These are phyloP conservation scores for Skeletonema menzelii DNA, from an alignment of 108 stramenopile species.

Conservation along the genomic window DNA sequence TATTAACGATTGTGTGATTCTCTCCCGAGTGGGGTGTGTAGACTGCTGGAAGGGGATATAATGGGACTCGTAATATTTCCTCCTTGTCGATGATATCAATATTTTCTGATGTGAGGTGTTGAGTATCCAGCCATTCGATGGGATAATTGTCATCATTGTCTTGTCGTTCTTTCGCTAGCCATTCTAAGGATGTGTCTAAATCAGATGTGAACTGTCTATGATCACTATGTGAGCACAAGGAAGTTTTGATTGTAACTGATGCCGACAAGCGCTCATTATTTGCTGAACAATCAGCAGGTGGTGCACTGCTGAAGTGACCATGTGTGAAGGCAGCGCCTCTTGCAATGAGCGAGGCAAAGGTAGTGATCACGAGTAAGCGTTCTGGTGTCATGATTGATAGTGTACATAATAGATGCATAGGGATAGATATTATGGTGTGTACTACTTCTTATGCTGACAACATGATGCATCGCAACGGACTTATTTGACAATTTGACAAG, in stretches of 20 bases:
- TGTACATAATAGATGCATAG: neutral
- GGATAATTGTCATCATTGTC: constrained; percentile 10
- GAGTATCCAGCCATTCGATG: constrained; percentile 36
- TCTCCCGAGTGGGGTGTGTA: constrained; percentile 52
- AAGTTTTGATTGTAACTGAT: neutral
- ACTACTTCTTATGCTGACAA: too few species aligned
- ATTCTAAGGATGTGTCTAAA: constrained; percentile 55
- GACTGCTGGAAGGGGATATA: constrained; percentile 66
- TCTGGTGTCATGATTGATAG: neutral
- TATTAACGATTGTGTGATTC: constrained; percentile 69
- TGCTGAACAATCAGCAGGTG: too few species aligned
- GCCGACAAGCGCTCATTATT: too few species aligned
- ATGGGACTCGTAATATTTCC: constrained; percentile 40
- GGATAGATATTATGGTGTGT: too few species aligned
- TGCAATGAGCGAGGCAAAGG: neutral
- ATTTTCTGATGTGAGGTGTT: neutral
- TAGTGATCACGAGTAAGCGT: neutral
- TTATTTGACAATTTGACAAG: too few species aligned
- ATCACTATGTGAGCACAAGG: neutral
- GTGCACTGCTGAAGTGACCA: neutral
- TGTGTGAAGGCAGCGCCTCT: neutral
- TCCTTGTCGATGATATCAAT: neutral
- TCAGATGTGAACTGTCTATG: constrained; percentile 3
- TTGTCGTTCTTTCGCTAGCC: constrained; percentile 42
- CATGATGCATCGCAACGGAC: too few species aligned